A percentile compares a stretch with the other conserved stretches of the same genome.
phyloP scores from a whole-genome alignment of 805 yeast species.

The Kurtzmaniella fragi region DNA sequence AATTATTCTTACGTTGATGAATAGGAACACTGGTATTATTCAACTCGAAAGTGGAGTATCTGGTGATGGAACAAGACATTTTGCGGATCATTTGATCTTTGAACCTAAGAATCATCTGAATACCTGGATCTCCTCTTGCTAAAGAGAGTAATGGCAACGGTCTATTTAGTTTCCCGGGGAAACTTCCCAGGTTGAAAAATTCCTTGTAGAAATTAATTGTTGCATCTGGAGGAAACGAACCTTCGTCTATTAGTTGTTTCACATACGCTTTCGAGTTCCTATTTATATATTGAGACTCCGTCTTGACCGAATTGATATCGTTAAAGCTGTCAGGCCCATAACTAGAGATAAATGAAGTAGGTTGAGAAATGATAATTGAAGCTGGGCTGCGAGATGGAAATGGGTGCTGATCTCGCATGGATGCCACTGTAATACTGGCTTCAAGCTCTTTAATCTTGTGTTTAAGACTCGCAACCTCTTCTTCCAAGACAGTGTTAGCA shows the following conservation, averaged over 20 bases:
- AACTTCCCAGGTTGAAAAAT: too few relatives aligned
- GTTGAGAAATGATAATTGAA: too few relatives aligned
- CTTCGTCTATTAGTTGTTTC: background rate
- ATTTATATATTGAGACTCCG: background rate
- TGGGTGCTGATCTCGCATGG: background rate
- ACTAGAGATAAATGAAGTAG: too few relatives aligned
- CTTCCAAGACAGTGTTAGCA: background rate
- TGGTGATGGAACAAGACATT: too few relatives aligned
- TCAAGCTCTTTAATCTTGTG: slow-evolving; percentile 3
- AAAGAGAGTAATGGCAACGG: background rate
- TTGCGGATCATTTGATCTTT: background rate
- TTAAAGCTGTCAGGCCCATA: too few relatives aligned
- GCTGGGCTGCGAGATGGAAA: too few relatives aligned
- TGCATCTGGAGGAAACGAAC: too few relatives aligned
- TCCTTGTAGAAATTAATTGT: too few relatives aligned
- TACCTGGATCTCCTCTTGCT: slow-evolving; percentile 1
- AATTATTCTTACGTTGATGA: background rate
- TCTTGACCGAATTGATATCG: too few relatives aligned
- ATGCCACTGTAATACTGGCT: slow-evolving; percentile 1
- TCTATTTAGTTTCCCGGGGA: background rate
- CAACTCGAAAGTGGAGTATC: too few relatives aligned
- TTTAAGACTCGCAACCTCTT: slow-evolving; percentile 3
- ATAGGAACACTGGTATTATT: background rate
- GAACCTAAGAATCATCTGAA: background rate
- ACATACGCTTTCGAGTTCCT: background rate